Evolutionary conservation across 352 stramenopile species (phyloP).

Genomic region (Globisporangium spinosum): DNA sequence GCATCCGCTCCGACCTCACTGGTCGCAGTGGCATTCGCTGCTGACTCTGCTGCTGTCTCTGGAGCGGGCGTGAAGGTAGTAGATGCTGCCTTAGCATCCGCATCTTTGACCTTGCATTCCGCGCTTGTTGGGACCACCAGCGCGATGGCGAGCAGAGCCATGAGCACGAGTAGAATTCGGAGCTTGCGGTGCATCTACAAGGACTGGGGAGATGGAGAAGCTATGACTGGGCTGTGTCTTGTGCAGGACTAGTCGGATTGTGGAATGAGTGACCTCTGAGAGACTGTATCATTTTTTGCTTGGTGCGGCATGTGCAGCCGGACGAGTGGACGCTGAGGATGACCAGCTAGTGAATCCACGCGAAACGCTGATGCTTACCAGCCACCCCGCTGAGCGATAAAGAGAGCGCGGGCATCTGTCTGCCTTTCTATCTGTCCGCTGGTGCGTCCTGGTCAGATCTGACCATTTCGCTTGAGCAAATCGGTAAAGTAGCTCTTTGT

Average conservation of each 20-base stretch:
- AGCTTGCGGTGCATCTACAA: not conserved
- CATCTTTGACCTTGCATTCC: not conserved
- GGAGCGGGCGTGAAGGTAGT: not conserved
- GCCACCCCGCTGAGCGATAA: not conserved
- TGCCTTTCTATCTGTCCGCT: too few relatives aligned
- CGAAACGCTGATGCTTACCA: not conserved
- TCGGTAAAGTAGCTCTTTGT: not conserved
- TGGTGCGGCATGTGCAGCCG: not conserved
- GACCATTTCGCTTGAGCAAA: not conserved
- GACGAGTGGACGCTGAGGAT: not conserved
- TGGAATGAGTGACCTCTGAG: not conserved
- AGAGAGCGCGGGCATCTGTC: not conserved
- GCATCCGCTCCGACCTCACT: not conserved
- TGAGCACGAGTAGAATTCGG: not conserved
- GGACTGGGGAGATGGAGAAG: not conserved
- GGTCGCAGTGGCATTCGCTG: slow-evolving; percentile 1
- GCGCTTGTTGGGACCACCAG: not conserved
- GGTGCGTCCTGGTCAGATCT: not conserved
- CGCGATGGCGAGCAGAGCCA: not conserved
- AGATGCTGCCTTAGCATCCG: not conserved
- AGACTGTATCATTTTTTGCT: not conserved
- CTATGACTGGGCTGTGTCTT: not conserved
- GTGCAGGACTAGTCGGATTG: not conserved
- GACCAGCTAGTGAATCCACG: not conserved
- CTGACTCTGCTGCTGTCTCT: not conserved